phyloP scores from a whole-genome alignment of 2,329 filamentous ascomycete species.

The Chalara sp. region DNA sequence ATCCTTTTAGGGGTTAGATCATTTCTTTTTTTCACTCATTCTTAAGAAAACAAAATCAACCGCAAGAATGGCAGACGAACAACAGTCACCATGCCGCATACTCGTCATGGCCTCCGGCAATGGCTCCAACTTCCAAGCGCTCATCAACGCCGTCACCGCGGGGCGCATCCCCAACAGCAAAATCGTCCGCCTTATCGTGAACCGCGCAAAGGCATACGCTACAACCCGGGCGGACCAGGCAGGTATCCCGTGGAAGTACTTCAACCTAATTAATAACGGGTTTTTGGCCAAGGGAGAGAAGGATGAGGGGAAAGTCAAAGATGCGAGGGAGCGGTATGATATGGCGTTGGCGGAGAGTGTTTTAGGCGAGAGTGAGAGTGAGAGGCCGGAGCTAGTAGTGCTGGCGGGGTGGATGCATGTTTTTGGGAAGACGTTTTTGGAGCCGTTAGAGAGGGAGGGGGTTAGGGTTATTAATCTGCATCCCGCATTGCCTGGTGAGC shows the following conservation, averaged over 20 bases:
- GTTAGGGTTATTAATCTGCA: slow-evolving; percentile 61
- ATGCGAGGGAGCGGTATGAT: slow-evolving; percentile 54
- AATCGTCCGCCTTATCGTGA: slow-evolving; percentile 55
- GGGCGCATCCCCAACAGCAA: slow-evolving; percentile 36
- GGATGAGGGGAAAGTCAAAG: slow-evolving; percentile 34
- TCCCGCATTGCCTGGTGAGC: slow-evolving; percentile 55
- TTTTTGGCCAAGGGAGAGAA: slow-evolving; percentile 37
- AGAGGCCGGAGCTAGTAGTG: slow-evolving; percentile 51
- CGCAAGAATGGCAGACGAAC: neutral
- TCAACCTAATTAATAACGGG: slow-evolving; percentile 74
- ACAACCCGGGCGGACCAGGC: slow-evolving; percentile 50
- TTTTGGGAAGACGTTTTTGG: slow-evolving; percentile 50
- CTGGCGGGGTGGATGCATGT: slow-evolving; percentile 68
- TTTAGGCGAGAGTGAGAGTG: slow-evolving; percentile 30
- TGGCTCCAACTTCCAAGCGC: slow-evolving; percentile 62
- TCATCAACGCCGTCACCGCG: slow-evolving; percentile 34
- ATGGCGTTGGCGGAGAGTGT: slow-evolving; percentile 54
- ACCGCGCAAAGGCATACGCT: slow-evolving; percentile 56
- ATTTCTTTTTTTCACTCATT: too few relatives aligned
- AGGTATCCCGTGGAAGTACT: slow-evolving; percentile 68
- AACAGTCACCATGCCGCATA: slow-evolving; percentile 36
- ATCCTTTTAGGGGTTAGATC: too few relatives aligned
- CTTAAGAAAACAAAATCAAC: too few relatives aligned
- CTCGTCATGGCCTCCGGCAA: slow-evolving; percentile 58
- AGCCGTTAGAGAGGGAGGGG: slow-evolving; percentile 43